Evolutionary conservation across 768 basidiomycete genomes (phyloP).

Genomic region (Rhodosporidiobolus odoratus): DNA sequence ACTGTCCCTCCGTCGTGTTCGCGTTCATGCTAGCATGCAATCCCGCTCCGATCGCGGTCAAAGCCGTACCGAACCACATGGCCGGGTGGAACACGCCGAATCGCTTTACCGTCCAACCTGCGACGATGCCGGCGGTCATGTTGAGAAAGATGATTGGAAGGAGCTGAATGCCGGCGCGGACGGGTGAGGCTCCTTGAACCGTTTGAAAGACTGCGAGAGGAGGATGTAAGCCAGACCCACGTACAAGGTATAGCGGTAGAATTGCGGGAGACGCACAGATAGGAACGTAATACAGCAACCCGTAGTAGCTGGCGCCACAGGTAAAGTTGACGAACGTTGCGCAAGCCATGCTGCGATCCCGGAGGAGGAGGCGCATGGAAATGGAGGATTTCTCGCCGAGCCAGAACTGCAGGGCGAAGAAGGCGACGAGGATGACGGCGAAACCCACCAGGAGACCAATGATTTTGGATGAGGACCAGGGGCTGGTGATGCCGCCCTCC

Average conservation of each 20-base stretch:
- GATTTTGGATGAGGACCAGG: conserved; percentile 12
- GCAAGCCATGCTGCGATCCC: background rate
- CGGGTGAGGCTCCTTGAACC: conserved; percentile 16
- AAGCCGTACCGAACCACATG: conserved; percentile 11
- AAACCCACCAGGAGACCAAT: conserved; percentile 35
- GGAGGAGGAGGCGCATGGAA: conserved; percentile 19
- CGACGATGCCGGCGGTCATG: conserved; percentile 11
- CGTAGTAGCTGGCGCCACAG: conserved; percentile 22
- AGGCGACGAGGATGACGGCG: conserved; percentile 17
- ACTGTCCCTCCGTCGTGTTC: conserved; percentile 5
- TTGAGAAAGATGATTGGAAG: conserved; percentile 20
- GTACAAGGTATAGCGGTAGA: background rate
- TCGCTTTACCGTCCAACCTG: conserved; percentile 16
- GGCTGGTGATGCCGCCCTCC: conserved; percentile 22
- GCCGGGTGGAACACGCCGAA: conserved; percentile 20
- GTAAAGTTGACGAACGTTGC: conserved; percentile 8
- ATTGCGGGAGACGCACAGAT: background rate
- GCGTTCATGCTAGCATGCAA: conserved; percentile 16
- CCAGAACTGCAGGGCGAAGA: conserved; percentile 18
- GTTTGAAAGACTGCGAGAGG: conserved; percentile 16
- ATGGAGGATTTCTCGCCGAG: conserved; percentile 30
- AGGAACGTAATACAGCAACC: conserved; percentile 1
- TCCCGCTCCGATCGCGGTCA: conserved; percentile 25
- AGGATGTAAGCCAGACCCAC: background rate
- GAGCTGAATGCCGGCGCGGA: conserved; percentile 24